Conservation (phyloP, 2,329 filamentous ascomycete genomes). For the Fusarium sp. region DNA sequence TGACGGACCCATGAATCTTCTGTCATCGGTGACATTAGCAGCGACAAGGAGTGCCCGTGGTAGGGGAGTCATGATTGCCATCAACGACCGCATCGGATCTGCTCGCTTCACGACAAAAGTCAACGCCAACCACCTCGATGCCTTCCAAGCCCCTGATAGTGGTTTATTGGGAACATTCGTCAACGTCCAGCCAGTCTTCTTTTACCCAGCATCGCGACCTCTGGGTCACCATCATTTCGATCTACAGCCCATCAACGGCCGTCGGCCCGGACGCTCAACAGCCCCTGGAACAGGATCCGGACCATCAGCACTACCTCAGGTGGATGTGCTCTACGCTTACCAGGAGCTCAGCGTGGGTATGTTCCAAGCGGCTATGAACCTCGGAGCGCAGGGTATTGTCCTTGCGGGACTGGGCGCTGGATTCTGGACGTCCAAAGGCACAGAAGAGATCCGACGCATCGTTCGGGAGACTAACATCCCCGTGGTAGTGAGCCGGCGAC, state of each 20-base stretch:
- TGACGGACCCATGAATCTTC: slow-evolving; percentile 72
- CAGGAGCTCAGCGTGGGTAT: slow-evolving; percentile 64
- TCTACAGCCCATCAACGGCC: slow-evolving; percentile 43
- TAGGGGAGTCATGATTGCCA: slow-evolving; percentile 69
- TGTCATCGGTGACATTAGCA: slow-evolving; percentile 70
- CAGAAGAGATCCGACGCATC: slow-evolving; percentile 57
- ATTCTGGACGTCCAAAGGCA: slow-evolving; percentile 58
- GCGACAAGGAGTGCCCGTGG: slow-evolving; percentile 57
- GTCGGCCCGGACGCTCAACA: slow-evolving; percentile 21
- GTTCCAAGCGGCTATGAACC: slow-evolving; percentile 60
- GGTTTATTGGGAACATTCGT: slow-evolving; percentile 70
- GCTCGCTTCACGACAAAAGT: slow-evolving; percentile 72
- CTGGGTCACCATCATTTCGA: slow-evolving; percentile 60
- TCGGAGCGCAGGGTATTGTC: slow-evolving; percentile 66
- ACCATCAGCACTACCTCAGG: slow-evolving; percentile 59
- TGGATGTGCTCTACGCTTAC: slow-evolving; percentile 69
- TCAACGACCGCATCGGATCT: slow-evolving; percentile 71
- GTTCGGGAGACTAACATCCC: slow-evolving; percentile 60
- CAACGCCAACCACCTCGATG: slow-evolving; percentile 72
- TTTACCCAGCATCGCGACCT: slow-evolving; percentile 64
- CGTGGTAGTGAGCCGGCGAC: slow-evolving; percentile 64
- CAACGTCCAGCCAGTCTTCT: slow-evolving; percentile 70
- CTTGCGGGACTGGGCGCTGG: slow-evolving; percentile 68
- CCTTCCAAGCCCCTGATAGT: slow-evolving; percentile 69
- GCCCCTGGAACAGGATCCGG: slow-evolving; percentile 3